These are phyloP conservation scores for Sclerotinia nivalis DNA, from an alignment of 2,329 filamentous ascomycete genomes.

Conservation along the genomic window DNA sequence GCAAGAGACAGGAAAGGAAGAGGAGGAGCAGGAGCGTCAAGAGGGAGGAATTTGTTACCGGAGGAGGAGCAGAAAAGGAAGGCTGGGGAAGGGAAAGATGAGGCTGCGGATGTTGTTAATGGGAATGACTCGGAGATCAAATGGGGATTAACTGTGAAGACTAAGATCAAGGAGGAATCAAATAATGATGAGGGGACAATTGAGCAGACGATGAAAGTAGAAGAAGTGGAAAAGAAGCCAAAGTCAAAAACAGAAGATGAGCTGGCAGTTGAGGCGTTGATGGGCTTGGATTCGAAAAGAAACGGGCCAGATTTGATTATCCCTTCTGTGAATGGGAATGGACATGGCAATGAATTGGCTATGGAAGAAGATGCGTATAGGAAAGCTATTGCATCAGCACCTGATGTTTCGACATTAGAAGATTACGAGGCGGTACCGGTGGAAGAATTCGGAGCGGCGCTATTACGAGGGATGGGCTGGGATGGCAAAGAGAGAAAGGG, in stretches of 20 bases:
- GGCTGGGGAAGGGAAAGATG: conserved; percentile 38
- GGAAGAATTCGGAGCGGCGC: conserved; percentile 88
- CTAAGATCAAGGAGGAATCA: conserved; percentile 41
- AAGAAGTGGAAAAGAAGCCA: conserved; percentile 35
- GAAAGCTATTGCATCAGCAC: conserved; percentile 69
- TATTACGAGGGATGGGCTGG: conserved; percentile 95
- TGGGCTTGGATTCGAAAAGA: conserved; percentile 54
- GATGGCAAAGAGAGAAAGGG: conserved; percentile 63
- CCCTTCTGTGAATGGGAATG: conserved; percentile 37
- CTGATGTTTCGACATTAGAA: conserved; percentile 73
- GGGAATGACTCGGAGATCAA: conserved; percentile 43
- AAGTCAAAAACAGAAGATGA: conserved; percentile 53
- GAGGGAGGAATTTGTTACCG: conserved; percentile 57
- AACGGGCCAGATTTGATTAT: conserved; percentile 55
- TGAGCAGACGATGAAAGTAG: conserved; percentile 25
- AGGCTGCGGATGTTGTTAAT: conserved; percentile 44
- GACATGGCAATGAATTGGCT: conserved; percentile 35
- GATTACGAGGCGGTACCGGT: conserved; percentile 89
- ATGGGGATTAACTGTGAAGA: conserved; percentile 53
- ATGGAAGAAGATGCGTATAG: conserved; percentile 69
- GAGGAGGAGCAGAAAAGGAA: conserved; percentile 52
- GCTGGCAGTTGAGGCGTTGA: conserved; percentile 67
- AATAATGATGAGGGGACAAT: conserved; percentile 30
- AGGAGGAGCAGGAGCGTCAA: conserved; percentile 25
- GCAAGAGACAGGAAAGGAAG: conserved; percentile 49